phyloP scores from a whole-genome alignment of 257 asterid genomes.

The Petunia axillaris region DNA sequence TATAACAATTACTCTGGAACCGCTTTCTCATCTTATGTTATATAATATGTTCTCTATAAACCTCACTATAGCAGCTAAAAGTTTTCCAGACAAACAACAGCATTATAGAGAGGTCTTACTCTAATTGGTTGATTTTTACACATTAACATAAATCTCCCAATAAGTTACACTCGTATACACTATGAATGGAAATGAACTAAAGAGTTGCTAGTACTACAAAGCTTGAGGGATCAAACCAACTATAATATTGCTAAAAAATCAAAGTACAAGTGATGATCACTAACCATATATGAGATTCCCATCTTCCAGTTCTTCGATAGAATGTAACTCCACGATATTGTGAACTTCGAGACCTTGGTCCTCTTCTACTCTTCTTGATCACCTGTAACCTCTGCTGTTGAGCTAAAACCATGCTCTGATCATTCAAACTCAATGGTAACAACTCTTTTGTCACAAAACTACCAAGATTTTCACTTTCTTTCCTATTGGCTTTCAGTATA shows the following conservation, averaged over 20 bases:
- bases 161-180: background rate
- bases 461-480: constrained; percentile 38
- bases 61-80: no score
- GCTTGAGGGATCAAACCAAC: background rate
- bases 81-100: no score
- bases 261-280: background rate
- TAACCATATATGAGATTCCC: constrained; percentile 99
- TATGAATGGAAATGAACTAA: background rate
- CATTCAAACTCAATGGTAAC: constrained; percentile 51
- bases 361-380: constrained; percentile 83
- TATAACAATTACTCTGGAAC: no score
- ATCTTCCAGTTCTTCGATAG: constrained; percentile 92
- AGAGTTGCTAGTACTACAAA: background rate
- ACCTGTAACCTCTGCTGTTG: constrained; percentile 51
- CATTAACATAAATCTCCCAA: background rate
- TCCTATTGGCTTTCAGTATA: constrained; percentile 42
- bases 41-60: no score
- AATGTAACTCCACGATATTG: constrained; percentile 98
- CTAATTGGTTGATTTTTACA: background rate
- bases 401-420: constrained; percentile 47
- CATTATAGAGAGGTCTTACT: no score
- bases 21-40: no score
- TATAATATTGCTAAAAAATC: background rate
- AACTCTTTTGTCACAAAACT: constrained; percentile 57
- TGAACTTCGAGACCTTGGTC: constrained; percentile 96